Evolutionary conservation across 2,329 filamentous ascomycete genomes (phyloP).

Genomic region (Pseudopyrenochaeta lycopersici): DNA sequence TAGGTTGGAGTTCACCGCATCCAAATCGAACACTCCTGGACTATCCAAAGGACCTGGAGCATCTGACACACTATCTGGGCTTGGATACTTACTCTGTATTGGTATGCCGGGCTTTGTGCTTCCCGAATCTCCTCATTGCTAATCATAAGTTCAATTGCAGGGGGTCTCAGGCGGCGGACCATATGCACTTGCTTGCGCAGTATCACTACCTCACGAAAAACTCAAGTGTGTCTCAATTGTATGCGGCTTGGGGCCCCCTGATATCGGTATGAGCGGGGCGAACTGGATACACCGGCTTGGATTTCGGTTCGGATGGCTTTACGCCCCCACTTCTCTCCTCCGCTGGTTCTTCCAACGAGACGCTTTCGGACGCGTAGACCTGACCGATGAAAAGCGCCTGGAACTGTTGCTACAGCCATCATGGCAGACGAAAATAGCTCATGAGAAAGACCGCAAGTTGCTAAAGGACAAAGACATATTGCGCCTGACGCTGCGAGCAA

Average conservation of each 20-base stretch:
- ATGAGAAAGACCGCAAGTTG: conserved; percentile 33
- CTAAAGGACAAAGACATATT: conserved; percentile 31
- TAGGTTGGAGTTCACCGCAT: conserved; percentile 38
- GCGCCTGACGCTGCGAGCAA: conserved; percentile 27
- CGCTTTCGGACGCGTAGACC: conserved; percentile 36
- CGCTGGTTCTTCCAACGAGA: conserved; percentile 36
- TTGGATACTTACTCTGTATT: conserved; percentile 34
- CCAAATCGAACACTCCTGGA: conserved; percentile 27
- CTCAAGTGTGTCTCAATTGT: conserved; percentile 37
- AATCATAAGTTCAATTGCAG: conserved; percentile 12
- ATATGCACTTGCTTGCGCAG: conserved; percentile 41
- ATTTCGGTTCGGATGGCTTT: conserved; percentile 43
- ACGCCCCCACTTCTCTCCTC: conserved; percentile 19
- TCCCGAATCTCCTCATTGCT: not conserved
- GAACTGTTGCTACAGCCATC: conserved; percentile 1
- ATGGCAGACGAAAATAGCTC: not conserved
- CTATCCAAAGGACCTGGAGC: conserved; percentile 34
- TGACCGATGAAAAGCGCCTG: conserved; percentile 43
- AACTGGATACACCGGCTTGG: conserved; percentile 32
- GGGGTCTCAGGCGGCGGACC: conserved; percentile 46
- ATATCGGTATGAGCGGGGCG: conserved; percentile 47
- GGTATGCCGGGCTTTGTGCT: not conserved
- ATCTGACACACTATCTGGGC: conserved; percentile 27
- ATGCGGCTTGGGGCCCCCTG: conserved; percentile 45
- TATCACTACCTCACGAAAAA: conserved; percentile 21